These are phyloP conservation scores for Candida insectalens DNA, from an alignment of 805 yeast genomes.

Conservation along the genomic window DNA sequence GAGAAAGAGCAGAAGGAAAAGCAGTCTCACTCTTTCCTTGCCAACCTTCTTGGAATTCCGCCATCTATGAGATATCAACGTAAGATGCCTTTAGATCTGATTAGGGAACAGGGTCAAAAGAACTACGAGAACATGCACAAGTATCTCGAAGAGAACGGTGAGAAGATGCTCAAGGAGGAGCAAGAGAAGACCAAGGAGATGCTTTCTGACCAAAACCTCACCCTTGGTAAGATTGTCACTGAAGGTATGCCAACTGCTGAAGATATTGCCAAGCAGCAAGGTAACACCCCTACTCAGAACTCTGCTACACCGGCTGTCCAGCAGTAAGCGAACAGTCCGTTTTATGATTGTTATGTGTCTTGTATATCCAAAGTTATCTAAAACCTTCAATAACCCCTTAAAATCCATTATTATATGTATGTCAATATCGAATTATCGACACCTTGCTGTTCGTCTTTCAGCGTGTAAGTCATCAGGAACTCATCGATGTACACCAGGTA, in stretches of 20 bases:
- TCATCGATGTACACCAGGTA: slow-evolving; percentile 20
- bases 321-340: background rate
- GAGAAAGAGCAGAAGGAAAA: slow-evolving; percentile 36
- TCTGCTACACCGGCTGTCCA: background rate
- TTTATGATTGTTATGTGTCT: no score
- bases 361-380: no score
- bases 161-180: slow-evolving; percentile 74
- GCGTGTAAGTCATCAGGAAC: slow-evolving; percentile 15
- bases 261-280: slow-evolving; percentile 35
- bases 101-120: slow-evolving; percentile 88
- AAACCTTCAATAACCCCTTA: no score
- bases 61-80: slow-evolving; percentile 29
- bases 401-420: background rate
- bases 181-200: slow-evolving; percentile 71
- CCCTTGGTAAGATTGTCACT: slow-evolving; percentile 75
- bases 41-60: slow-evolving; percentile 52
- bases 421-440: background rate
- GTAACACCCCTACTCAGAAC: no score
- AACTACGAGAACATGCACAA: slow-evolving; percentile 74
- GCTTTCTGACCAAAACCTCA: slow-evolving; percentile 72
- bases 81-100: slow-evolving; percentile 76
- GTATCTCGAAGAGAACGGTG: slow-evolving; percentile 47
- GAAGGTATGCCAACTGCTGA: slow-evolving; percentile 77
- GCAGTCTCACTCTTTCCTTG: slow-evolving; percentile 12
- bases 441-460: slow-evolving; percentile 1